phyloP scores from a whole-genome alignment of 129 eudicot genomes.

The Chrysanthemum lavandulifolium region DNA sequence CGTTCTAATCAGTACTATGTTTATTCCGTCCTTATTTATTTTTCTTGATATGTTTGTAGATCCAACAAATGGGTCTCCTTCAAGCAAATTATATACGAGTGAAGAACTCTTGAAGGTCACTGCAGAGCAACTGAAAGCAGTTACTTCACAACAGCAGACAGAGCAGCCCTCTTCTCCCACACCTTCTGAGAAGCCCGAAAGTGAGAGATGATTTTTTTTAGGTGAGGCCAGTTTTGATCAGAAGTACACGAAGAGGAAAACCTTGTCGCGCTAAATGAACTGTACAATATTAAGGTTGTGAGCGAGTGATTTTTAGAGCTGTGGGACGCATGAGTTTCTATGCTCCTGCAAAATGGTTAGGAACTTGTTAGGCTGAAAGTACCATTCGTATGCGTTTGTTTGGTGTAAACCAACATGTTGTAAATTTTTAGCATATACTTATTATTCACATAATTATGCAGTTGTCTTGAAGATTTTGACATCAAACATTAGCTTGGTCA shows the following conservation, averaged over 20 bases:
- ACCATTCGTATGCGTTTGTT: neutral
- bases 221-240: slow-evolving; percentile 18
- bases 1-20: slow-evolving; percentile 2
- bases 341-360: neutral
- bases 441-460: slow-evolving; percentile 1
- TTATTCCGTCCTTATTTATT: neutral
- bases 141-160: slow-evolving; percentile 45
- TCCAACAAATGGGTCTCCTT: slow-evolving; percentile 43
- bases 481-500: too few relatives aligned
- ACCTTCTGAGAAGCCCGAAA: slow-evolving; percentile 22
- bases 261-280: neutral
- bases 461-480: too few relatives aligned
- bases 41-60: neutral
- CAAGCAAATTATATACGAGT: slow-evolving; percentile 42
- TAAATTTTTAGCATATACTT: slow-evolving; percentile 12
- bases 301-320: neutral
- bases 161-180: slow-evolving; percentile 23
- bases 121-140: slow-evolving; percentile 58
- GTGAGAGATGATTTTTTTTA: slow-evolving; percentile 26
- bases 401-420: slow-evolving; percentile 19
- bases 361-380: slow-evolving; percentile 21
- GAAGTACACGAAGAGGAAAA: neutral
- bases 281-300: neutral
- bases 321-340: neutral
- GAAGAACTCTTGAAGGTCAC: slow-evolving; percentile 61